phyloP scores from a whole-genome alignment of 2,329 filamentous ascomycete species.

The Coleophoma cylindrospora region DNA sequence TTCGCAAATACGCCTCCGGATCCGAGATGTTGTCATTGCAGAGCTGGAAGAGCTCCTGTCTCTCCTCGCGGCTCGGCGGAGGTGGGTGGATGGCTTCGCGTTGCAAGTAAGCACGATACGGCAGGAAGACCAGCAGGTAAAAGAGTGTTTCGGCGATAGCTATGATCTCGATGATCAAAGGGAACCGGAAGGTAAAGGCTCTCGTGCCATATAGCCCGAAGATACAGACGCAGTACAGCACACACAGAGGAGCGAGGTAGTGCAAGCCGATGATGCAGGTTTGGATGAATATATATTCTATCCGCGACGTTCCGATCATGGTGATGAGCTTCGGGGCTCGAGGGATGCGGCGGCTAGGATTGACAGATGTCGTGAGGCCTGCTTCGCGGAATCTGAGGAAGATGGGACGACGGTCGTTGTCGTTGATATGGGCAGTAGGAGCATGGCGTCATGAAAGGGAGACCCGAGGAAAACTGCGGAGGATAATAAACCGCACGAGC shows the following conservation, averaged over 20 bases:
- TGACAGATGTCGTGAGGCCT: not conserved
- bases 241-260: conserved; percentile 41
- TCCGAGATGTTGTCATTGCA: conserved; percentile 48
- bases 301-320: conserved; percentile 28
- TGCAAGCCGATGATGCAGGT: conserved; percentile 41
- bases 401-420: not conserved
- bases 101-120: conserved; percentile 45
- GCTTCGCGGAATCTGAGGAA: not conserved
- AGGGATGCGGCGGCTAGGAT: not conserved
- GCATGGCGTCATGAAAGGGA: too few relatives aligned
- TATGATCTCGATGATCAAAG: conserved; percentile 31
- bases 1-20: conserved; percentile 44
- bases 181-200: conserved; percentile 23
- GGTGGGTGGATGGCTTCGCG: conserved; percentile 44
- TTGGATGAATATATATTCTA: conserved; percentile 35
- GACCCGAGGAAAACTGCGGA: too few relatives aligned
- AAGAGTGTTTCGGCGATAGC: conserved; percentile 47
- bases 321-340: conserved; percentile 1
- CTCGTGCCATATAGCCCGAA: conserved; percentile 23
- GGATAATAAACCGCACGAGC: too few relatives aligned
- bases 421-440: too few relatives aligned
- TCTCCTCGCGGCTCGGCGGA: conserved; percentile 35
- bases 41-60: conserved; percentile 42
- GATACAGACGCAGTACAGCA: conserved; percentile 36
- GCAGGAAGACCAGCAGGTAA: conserved; percentile 47